A percentile compares a stretch with the other conserved stretches of the same genome.
These are phyloP conservation scores for Podaxis carcinomalis DNA, from an alignment of 768 basidiomycete genomes.

Conservation along the genomic window DNA sequence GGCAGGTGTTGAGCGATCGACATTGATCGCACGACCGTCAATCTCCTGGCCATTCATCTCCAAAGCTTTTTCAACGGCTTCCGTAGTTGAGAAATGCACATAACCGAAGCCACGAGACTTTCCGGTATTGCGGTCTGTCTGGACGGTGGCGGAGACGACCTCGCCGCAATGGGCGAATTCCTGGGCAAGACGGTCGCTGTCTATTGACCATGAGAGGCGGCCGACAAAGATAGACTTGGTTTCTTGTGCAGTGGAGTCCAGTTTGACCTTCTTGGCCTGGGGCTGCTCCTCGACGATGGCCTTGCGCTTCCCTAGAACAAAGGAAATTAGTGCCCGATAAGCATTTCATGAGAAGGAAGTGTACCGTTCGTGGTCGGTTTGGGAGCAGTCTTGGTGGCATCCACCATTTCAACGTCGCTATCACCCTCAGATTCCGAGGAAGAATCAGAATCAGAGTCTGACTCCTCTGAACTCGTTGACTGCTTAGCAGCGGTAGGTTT, in stretches of 20 bases:
- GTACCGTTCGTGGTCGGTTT: slow-evolving; percentile 29
- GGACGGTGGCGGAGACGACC: slow-evolving; percentile 85
- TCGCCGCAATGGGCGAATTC: slow-evolving; percentile 91
- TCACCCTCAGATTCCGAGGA: slow-evolving; percentile 32
- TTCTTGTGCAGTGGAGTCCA: slow-evolving; percentile 46
- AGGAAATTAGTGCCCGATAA: not conserved
- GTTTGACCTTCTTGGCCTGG: slow-evolving; percentile 80
- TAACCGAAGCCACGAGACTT: slow-evolving; percentile 84
- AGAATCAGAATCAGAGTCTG: slow-evolving; percentile 21
- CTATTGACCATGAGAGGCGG: slow-evolving; percentile 92
- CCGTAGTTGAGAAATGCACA: slow-evolving; percentile 67
- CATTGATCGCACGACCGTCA: slow-evolving; percentile 84
- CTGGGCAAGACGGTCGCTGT: slow-evolving; percentile 89
- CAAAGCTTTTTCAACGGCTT: slow-evolving; percentile 79
- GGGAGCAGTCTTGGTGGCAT: slow-evolving; percentile 30
- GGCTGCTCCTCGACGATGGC: slow-evolving; percentile 57
- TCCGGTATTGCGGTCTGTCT: slow-evolving; percentile 76
- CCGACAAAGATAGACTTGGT: slow-evolving; percentile 86
- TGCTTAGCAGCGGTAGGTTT: slow-evolving; percentile 21
- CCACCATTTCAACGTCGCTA: slow-evolving; percentile 59
- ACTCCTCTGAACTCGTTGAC: slow-evolving; percentile 12
- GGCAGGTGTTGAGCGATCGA: slow-evolving; percentile 72
- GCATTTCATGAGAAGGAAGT: not conserved
- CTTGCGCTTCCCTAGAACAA: slow-evolving; percentile 68
- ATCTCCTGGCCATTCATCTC: slow-evolving; percentile 82